These are phyloP conservation scores for Coemansia sp. DNA, from an alignment of 192 early-diverging fungal genomes.

Conservation along the genomic window DNA sequence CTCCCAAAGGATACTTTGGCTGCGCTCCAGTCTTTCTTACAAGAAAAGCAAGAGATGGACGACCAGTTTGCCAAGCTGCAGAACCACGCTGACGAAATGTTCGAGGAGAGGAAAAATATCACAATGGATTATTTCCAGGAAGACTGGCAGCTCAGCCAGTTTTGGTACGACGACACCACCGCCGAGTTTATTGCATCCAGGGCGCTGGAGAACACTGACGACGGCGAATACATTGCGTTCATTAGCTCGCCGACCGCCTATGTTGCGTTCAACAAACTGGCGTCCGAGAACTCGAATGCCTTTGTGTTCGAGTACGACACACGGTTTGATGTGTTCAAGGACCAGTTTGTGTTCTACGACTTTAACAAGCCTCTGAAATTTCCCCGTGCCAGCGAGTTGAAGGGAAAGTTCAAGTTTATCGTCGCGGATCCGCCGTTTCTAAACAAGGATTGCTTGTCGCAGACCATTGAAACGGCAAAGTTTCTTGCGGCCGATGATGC, in stretches of 20 bases:
- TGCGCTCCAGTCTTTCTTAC: conserved; percentile 63
- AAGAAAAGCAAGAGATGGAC: conserved; percentile 64
- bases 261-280: conserved; percentile 36
- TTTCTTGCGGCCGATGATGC: conserved; percentile 50
- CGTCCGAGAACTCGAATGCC: conserved; percentile 35
- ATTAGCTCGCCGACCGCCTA: conserved; percentile 52
- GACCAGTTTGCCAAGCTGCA: conserved; percentile 63
- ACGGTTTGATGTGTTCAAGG: conserved; percentile 69
- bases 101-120: conserved; percentile 38
- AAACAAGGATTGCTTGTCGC: conserved; percentile 69
- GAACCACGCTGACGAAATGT: conserved; percentile 52
- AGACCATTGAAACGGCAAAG: conserved; percentile 62
- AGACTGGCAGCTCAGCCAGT: conserved; percentile 74
- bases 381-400: conserved; percentile 38
- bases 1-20: conserved; percentile 58
- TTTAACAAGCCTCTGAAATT: conserved; percentile 66
- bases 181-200: conserved; percentile 52
- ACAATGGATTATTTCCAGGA: conserved; percentile 71
- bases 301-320: conserved; percentile 74
- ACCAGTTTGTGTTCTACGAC: conserved; percentile 70
- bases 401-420: conserved; percentile 64
- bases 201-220: conserved; percentile 47
- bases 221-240: conserved; percentile 40
- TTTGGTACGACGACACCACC: conserved; percentile 59
- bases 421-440: conserved; percentile 81